Evolutionary conservation across 1,139 yeast genomes (phyloP).

Genomic region (Saccharomyces pastorianus): DNA sequence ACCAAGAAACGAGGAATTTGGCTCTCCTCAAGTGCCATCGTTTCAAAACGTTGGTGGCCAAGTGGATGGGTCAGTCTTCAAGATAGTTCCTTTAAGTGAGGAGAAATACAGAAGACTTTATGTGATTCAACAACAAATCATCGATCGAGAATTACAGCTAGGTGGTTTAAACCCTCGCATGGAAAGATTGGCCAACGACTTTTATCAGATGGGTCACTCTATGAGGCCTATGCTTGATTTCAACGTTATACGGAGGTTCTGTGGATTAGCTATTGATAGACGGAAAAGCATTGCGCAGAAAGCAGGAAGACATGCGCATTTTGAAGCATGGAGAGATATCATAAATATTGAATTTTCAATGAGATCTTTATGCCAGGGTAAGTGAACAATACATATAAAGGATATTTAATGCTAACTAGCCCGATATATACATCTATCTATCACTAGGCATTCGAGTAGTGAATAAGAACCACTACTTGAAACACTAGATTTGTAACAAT

Average conservation of each 20-base stretch:
- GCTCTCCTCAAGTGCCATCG: conserved; percentile 15
- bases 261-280: conserved; percentile 49
- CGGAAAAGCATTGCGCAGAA: conserved; percentile 47
- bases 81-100: conserved; percentile 71
- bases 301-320: conserved; percentile 48
- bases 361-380: conserved; percentile 21
- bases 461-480: background rate
- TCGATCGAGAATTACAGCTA: conserved; percentile 51
- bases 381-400: background rate
- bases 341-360: conserved; percentile 41
- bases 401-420: background rate
- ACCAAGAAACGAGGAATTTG: conserved; percentile 37
- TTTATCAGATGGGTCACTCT: conserved; percentile 20
- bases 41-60: conserved; percentile 63
- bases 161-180: conserved; percentile 78
- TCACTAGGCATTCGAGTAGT: background rate
- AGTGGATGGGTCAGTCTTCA: conserved; percentile 69
- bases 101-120: conserved; percentile 70
- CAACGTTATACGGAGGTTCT: conserved; percentile 46
- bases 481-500: background rate
- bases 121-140: conserved; percentile 78
- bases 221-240: conserved; percentile 55
- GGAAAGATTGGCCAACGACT: conserved; percentile 50
- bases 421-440: background rate
- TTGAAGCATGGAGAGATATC: conserved; percentile 62